Conservation (phyloP, 805 yeast species). For the Metschnikowia cubensis region DNA sequence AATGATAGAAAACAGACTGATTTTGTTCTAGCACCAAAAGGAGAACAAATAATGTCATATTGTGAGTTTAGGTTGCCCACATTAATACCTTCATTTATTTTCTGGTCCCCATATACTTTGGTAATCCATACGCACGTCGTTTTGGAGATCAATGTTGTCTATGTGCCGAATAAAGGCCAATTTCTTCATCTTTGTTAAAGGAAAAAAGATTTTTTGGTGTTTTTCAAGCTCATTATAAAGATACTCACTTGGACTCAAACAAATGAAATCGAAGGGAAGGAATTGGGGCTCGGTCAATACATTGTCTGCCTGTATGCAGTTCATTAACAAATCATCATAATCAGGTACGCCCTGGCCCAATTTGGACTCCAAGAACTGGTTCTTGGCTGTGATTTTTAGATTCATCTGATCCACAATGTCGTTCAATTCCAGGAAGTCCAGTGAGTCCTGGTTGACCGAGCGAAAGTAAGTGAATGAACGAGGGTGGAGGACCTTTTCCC, state of each 20-base stretch:
- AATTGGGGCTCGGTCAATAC: background rate
- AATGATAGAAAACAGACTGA: no score
- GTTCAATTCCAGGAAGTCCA: conserved; percentile 4
- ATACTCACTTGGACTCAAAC: conserved; percentile 3
- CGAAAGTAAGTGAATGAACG: conserved; percentile 1
- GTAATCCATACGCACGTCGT: conserved; percentile 1
- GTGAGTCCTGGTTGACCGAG: conserved; percentile 1
- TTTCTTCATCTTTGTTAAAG: background rate
- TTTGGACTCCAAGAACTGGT: background rate
- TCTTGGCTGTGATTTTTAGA: conserved; percentile 3
- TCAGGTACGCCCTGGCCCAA: background rate
- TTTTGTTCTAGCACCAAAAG: no score
- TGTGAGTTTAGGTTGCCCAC: no score
- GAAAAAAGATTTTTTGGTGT: background rate
- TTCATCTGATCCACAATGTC: conserved; percentile 6
- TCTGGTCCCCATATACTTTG: background rate
- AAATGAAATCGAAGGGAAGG: conserved; percentile 8
- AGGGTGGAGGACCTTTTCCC: conserved; percentile 2
- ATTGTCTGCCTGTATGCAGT: background rate
- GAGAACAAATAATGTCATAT: no score
- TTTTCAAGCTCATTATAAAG: background rate
- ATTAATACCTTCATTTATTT: no score
- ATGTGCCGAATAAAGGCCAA: background rate
- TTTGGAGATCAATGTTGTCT: background rate
- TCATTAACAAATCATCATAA: background rate